Evolutionary conservation across 345 rosid species (phyloP).

Genomic region (Adansonia digitata): DNA sequence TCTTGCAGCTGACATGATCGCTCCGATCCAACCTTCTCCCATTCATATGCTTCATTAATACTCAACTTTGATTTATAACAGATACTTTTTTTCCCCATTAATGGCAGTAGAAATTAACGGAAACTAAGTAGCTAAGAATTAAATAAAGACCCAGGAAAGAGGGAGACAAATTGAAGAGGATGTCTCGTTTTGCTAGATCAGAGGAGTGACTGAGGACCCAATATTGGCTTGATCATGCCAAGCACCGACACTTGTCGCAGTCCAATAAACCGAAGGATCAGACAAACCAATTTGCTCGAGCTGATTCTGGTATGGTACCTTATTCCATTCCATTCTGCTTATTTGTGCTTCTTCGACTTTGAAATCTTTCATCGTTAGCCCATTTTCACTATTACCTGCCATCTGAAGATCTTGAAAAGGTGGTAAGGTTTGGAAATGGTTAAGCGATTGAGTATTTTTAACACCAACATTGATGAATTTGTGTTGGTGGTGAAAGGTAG

Average conservation of each 20-base stretch:
- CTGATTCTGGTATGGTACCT: constrained; percentile 34
- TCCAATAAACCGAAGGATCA: no score
- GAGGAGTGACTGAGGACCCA: constrained; percentile 75
- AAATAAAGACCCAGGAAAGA: constrained; percentile 25
- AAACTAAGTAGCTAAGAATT: neutral
- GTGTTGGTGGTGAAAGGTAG: constrained; percentile 45
- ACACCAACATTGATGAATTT: constrained; percentile 34
- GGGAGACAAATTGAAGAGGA: constrained; percentile 36
- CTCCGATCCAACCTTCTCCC: constrained; percentile 85
- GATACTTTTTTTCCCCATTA: no score
- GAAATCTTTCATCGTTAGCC: constrained; percentile 33
- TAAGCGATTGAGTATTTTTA: constrained; percentile 30
- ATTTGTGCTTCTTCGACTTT: constrained; percentile 39
- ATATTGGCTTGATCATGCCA: constrained; percentile 73
- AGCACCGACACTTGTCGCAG: constrained; percentile 33
- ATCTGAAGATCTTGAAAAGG: constrained; percentile 51
- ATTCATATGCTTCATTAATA: constrained; percentile 30
- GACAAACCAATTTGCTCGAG: constrained; percentile 42
- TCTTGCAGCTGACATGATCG: constrained; percentile 68
- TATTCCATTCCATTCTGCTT: constrained; percentile 24
- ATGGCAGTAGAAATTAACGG: neutral
- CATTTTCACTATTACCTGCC: constrained; percentile 32
- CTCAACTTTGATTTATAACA: constrained; percentile 5
- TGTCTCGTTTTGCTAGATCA: constrained; percentile 41
- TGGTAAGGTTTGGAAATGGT: constrained; percentile 33